Evolutionary conservation across 257 asterid species (phyloP), one percentile per base, ranked within the genome.

Genomic region (Prunella vulgaris): DNA sequence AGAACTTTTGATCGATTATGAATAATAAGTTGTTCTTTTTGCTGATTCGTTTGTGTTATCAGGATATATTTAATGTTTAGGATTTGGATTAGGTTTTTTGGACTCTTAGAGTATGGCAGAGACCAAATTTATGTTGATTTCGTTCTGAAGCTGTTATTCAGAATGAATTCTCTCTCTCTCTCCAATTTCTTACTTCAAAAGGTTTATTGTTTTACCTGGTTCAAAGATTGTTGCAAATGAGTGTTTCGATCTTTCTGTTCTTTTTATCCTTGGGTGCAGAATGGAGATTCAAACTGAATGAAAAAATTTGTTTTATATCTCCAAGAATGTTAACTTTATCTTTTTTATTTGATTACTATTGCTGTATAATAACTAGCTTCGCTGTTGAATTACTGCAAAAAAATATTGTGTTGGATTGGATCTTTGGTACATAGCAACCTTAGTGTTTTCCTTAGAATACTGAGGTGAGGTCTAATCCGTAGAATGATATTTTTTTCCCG

Each of bases 61-160:
- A 2, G 10, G 20, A 27, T 48, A 10, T 66, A 27, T 40, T n/a
- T 46, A 15, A 30, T 20, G 49, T 37, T 35, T 49, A 13, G 71
- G 73, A 37, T 30, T 67, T 18, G 35, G 72, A 67, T 67, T 67
- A 18, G 63, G 44, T 48, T 66, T 48, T 46, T 9, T 49, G 25
- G 37, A 62, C 38, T 22, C 69, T 13, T n/a, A 7, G 5, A 22
- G 25, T 25, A n/a, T 65, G 28, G 58, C 27, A 14, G 17, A 64
- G 57, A 46, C 57, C 51, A 21, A 13, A 60, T 15, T 57, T 25
- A 12, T 30, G 7, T n/a, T 30, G 44, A 28, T 13, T 59, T 59
- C 65, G 9, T 14, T 13, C 10, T 5, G 5, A 27, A 10, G 20
- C 21, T 58, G 42, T 59, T 60, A 10, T 14, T 65, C 25, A 44